A percentile compares a stretch with the other conserved stretches of the same genome.
These are phyloP conservation scores for Chrysanthemum makinoi DNA, from an alignment of 129 eudicot genomes.

Conservation along the genomic window DNA sequence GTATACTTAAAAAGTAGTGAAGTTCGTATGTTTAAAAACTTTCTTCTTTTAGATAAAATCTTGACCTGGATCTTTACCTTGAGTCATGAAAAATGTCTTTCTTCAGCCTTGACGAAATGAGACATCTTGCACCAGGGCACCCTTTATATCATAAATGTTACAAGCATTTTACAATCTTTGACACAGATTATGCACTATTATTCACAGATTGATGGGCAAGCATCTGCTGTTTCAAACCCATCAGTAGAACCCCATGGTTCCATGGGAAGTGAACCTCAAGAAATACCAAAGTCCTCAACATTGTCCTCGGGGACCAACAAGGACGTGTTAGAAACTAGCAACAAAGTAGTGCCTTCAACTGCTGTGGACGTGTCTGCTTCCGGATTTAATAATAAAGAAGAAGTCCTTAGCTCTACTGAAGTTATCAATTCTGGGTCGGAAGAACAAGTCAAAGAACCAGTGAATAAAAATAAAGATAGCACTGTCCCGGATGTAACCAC, in stretches of 20 bases:
- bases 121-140: background rate
- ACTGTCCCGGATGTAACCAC: slow-evolving; percentile 24
- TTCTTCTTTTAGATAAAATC: no score
- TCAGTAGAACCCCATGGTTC: slow-evolving; percentile 19
- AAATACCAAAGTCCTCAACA: slow-evolving; percentile 28
- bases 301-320: slow-evolving; percentile 27
- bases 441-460: slow-evolving; percentile 33
- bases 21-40: no score
- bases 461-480: slow-evolving; percentile 19
- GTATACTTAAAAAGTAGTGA: no score
- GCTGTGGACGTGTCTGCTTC: slow-evolving; percentile 15
- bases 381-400: slow-evolving; percentile 19
- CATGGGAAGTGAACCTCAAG: slow-evolving; percentile 8
- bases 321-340: slow-evolving; percentile 21
- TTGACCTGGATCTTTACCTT: background rate
- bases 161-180: slow-evolving; percentile 12
- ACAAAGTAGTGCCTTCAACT: slow-evolving; percentile 16
- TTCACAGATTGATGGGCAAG: slow-evolving; percentile 41
- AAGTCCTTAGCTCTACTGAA: slow-evolving; percentile 4
- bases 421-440: slow-evolving; percentile 14
- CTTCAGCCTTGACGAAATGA: background rate
- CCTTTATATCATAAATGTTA: background rate
- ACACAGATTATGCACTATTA: slow-evolving; percentile 12
- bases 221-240: slow-evolving; percentile 34
- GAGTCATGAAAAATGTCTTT: background rate